Evolutionary conservation across 176 grass and related monocot species (phyloP).

Genomic region (Triticum monococcum): DNA sequence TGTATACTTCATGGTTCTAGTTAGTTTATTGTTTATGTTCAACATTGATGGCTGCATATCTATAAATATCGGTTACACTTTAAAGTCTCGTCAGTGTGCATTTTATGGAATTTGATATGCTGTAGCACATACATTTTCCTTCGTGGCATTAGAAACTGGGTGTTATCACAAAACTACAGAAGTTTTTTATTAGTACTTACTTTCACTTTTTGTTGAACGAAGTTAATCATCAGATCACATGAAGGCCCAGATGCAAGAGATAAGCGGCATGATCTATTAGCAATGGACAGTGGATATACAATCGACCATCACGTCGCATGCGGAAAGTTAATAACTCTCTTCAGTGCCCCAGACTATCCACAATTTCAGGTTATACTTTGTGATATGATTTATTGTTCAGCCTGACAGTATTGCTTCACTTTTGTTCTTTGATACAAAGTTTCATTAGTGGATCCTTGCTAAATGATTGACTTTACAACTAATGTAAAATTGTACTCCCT

Average conservation of each 20-base stretch:
- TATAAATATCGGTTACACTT: neutral
- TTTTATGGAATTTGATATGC: slow-evolving; percentile 14
- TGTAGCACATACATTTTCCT: neutral
- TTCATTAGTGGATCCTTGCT: neutral
- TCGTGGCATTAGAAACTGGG: neutral
- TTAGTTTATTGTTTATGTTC: neutral
- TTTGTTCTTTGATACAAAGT: neutral
- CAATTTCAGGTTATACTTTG: slow-evolving; percentile 79
- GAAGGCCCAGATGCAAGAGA: slow-evolving; percentile 97
- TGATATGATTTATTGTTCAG: neutral
- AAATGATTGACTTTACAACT: neutral
- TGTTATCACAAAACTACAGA: neutral
- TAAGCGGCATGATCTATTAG: slow-evolving; percentile 72
- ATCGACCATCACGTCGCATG: slow-evolving; percentile 86
- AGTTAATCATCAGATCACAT: slow-evolving; percentile 99
- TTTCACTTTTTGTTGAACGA: slow-evolving; percentile 56
- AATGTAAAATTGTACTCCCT: neutral
- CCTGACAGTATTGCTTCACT: neutral
- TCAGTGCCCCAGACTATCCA: slow-evolving; percentile 96
- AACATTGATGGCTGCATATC: neutral
- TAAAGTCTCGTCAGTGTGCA: neutral
- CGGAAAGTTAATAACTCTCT: slow-evolving; percentile 87
- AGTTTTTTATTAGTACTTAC: slow-evolving; percentile 12
- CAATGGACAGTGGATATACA: slow-evolving; percentile 96
- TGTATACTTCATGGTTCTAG: neutral